phyloP scores from a whole-genome alignment of 108 stramenopile species.

The Heterococcus sp. region DNA sequence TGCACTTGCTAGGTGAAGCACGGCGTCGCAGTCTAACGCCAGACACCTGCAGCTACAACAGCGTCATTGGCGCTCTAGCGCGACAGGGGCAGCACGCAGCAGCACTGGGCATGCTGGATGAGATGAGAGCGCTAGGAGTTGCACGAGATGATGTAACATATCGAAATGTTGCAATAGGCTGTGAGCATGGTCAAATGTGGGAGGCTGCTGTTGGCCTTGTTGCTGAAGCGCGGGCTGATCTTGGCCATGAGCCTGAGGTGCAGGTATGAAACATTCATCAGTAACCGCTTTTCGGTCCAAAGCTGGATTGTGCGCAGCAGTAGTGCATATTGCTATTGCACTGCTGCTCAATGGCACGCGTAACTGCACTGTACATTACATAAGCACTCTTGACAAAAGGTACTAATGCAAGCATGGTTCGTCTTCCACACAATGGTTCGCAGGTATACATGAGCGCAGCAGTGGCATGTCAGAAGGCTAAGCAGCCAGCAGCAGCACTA shows the following conservation, averaged over 20 bases:
- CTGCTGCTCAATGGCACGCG: no score
- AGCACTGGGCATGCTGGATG: constrained; percentile 9
- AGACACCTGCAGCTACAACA: constrained; percentile 36
- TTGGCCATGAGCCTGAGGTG: background rate
- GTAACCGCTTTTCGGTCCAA: no score
- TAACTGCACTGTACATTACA: no score
- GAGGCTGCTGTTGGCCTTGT: background rate
- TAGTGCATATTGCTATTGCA: no score
- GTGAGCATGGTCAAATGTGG: background rate
- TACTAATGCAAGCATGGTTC: no score
- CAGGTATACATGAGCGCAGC: background rate
- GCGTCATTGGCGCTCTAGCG: constrained; percentile 3
- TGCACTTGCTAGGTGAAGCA: constrained; percentile 22
- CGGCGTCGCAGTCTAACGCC: constrained; percentile 4
- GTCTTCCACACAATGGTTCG: no score
- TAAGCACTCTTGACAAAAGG: no score
- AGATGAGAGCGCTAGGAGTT: constrained; percentile 24
- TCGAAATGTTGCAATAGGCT: background rate
- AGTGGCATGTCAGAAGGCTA: background rate
- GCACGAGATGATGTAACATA: constrained; percentile 5
- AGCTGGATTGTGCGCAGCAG: no score
- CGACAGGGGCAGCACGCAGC: background rate
- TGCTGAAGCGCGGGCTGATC: background rate
- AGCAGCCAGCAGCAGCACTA: background rate
- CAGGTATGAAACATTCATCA: background rate